Evolutionary conservation across 2,329 filamentous ascomycete species (phyloP), one percentile per base, ranked within the genome.

Genomic region (Domatiomyces catenatus): DNA sequence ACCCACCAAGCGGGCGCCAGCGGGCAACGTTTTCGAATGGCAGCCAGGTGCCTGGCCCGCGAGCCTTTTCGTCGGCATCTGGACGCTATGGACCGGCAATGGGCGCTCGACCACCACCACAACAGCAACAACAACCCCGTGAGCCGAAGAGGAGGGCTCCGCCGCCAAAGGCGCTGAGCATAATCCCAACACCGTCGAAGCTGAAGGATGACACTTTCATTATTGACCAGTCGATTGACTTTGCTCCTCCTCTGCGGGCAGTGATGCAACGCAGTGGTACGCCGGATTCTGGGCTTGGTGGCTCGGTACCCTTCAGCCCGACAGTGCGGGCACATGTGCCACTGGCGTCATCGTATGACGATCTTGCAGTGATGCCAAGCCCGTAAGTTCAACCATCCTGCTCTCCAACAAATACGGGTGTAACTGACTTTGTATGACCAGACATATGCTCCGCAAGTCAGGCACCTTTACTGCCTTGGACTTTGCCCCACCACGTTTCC

Each of bases 101-200:
- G 48, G 51, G 62, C 59, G 17, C 64, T 66, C 45, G 67, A 65
- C 50, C 24, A 6, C 46, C 36, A 48, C 70, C 62, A 46, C 68
- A 65, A 7, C 72, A 75, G 17, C 46, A 42, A 48, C 70, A 62
- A 46, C 68, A 65, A 7, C 72, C 75, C n/a, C 76, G 74, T 56
- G 28, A 8, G 32, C 69, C 64, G 59, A 57, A 68, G 61, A 75
- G 76, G 64, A 72, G 74, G 48, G 65, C 81, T 58, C 84, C 86
- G 22, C 87, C 89, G 4, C 92, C 89, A 1, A 65, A 77, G 24
- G 75, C 81, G 10, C 76, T 98, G 19, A 76, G 72, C 46, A 83
- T 85, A 1, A 73, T 98, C 18, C 90, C 90, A 7, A 93, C 87
- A 1, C 90, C 92, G 0, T 81, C 83, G 48, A 84, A 87, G 71